A percentile compares a stretch with the other conserved stretches of the same genome.
Evolutionary conservation across 2,329 filamentous ascomycete genomes (phyloP).

Genomic region (Fusarium mangiferae): DNA sequence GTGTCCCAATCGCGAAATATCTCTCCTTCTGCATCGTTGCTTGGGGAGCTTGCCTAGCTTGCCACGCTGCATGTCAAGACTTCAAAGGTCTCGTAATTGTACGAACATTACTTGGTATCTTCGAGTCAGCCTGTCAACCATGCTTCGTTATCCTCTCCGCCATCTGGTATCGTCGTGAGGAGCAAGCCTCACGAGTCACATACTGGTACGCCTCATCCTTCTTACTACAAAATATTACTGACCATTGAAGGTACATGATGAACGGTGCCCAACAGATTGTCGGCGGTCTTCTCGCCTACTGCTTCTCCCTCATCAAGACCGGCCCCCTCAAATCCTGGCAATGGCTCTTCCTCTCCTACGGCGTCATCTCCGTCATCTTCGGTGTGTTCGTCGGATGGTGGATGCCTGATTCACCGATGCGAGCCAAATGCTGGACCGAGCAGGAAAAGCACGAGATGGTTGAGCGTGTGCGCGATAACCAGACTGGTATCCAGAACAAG

Average conservation of each 20-base stretch:
- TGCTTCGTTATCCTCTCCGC: slow-evolving; percentile 73
- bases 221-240: rapidly evolving
- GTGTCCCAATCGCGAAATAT: slow-evolving; percentile 75
- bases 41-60: slow-evolving; percentile 69
- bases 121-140: slow-evolving; percentile 76
- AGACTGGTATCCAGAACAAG: slow-evolving; percentile 69
- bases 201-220: slow-evolving; percentile 64
- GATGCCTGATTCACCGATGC: slow-evolving; percentile 77
- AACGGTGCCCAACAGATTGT: slow-evolving; percentile 79
- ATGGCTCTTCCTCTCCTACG: slow-evolving; percentile 74
- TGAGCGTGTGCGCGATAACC: slow-evolving; percentile 68
- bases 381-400: slow-evolving; percentile 71
- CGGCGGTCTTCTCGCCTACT: slow-evolving; percentile 76
- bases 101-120: slow-evolving; percentile 75
- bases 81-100: slow-evolving; percentile 69
- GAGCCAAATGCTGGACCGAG: slow-evolving; percentile 74
- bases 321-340: slow-evolving; percentile 73
- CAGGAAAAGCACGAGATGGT: slow-evolving; percentile 72
- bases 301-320: slow-evolving; percentile 63
- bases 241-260: slow-evolving; percentile 66
- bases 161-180: slow-evolving; percentile 77
- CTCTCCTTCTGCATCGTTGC: slow-evolving; percentile 70
- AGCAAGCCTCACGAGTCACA: slow-evolving; percentile 73
- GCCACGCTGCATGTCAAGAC: slow-evolving; percentile 69
- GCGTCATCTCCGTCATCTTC: slow-evolving; percentile 70